Conservation (phyloP, 345 rosid genomes). For the Rhodomyrtus tomentosa region DNA sequence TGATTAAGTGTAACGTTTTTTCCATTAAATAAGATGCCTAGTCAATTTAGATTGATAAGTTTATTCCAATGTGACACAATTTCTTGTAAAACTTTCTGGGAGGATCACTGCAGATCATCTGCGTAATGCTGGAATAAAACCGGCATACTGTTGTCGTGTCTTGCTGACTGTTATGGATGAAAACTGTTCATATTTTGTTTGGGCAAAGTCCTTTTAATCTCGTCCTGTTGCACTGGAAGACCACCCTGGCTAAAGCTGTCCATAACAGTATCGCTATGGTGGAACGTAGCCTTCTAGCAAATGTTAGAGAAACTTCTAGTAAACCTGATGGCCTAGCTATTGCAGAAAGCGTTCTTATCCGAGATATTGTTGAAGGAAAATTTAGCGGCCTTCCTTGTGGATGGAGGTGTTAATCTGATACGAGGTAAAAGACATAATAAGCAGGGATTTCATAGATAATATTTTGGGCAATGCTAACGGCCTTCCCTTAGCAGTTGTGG, state of each 20-base stretch:
- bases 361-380: not conserved
- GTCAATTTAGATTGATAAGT: not conserved
- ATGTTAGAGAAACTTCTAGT: slow-evolving; percentile 17
- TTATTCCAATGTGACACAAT: not conserved
- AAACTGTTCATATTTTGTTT: not conserved
- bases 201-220: not conserved
- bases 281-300: too few species aligned
- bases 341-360: slow-evolving; percentile 5
- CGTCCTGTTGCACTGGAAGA: not conserved
- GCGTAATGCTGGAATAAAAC: not conserved
- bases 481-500: too few species aligned
- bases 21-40: not conserved
- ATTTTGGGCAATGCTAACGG: too few species aligned
- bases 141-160: not conserved
- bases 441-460: too few species aligned
- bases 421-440: too few species aligned
- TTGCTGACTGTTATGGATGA: not conserved
- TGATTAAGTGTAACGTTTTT: not conserved
- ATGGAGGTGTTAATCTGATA: too few species aligned
- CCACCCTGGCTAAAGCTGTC: too few species aligned
- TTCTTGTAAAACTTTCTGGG: not conserved
- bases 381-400: too few species aligned
- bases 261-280: not conserved
- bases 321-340: not conserved
- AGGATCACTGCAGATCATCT: not conserved